Conservation (phyloP, 306 rosid genomes). For the Urtica urens region DNA sequence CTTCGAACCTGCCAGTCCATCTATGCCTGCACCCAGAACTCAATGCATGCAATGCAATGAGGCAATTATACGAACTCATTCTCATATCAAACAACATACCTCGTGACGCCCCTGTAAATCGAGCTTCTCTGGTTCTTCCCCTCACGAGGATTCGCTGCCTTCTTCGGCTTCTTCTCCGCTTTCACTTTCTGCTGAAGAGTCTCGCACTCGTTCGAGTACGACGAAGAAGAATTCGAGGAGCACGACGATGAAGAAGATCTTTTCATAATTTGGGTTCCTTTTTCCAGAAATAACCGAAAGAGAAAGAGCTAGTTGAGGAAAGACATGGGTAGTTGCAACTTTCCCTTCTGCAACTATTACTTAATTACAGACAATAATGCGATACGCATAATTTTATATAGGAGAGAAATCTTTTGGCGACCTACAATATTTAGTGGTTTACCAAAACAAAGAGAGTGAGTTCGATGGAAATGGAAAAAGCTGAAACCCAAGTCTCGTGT, state of each 20-base stretch:
- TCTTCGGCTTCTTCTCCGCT: constrained; percentile 6
- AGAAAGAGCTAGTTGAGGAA: background rate
- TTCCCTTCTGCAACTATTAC: background rate
- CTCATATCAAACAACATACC: constrained; percentile 22
- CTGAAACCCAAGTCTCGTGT: background rate
- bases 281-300: background rate
- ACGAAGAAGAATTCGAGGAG: constrained; percentile 39
- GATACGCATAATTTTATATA: background rate
- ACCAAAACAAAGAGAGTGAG: constrained; percentile 43
- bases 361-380: background rate
- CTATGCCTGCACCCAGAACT: constrained; percentile 53
- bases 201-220: constrained; percentile 17
- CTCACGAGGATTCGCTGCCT: constrained; percentile 20
- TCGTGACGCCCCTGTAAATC: constrained; percentile 88
- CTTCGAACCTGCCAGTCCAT: constrained; percentile 98
- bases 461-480: background rate
- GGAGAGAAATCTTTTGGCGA: constrained; percentile 30
- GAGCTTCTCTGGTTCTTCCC: constrained; percentile 62
- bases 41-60: constrained; percentile 37
- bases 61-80: too few relatives aligned
- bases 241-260: constrained; percentile 45
- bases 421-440: constrained; percentile 77
- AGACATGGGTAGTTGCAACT: constrained; percentile 1
- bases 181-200: constrained; percentile 1
- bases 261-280: constrained; percentile 37